Conservation (phyloP, 2,329 filamentous ascomycete genomes). For the Gaeumannomyces tritici region DNA sequence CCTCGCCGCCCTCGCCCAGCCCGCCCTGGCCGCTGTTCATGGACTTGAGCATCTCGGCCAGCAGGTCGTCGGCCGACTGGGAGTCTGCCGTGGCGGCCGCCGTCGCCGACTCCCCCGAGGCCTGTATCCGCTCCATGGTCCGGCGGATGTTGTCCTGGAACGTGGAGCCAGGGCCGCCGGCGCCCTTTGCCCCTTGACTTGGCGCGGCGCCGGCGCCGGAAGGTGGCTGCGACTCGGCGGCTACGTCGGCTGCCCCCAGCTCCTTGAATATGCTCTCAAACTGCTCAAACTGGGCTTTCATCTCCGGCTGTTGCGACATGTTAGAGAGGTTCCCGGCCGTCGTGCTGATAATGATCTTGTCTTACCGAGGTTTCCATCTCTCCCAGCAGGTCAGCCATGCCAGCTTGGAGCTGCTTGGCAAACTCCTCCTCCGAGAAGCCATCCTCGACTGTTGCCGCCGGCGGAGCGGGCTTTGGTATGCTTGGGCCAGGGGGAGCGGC, state of each 20-base stretch:
- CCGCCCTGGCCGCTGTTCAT: slow-evolving; percentile 54
- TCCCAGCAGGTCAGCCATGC: slow-evolving; percentile 76
- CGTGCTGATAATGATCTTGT: background rate
- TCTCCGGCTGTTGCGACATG: slow-evolving; percentile 42
- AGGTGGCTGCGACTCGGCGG: slow-evolving; percentile 18
- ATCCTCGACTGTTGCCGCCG: slow-evolving; percentile 22
- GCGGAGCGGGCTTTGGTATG: slow-evolving; percentile 16
- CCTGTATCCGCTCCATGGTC: slow-evolving; percentile 95
- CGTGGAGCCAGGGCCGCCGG: slow-evolving; percentile 30
- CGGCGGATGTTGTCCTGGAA: slow-evolving; percentile 90
- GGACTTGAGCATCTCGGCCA: slow-evolving; percentile 88
- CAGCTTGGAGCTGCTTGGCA: slow-evolving; percentile 74
- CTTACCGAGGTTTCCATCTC: slow-evolving; percentile 55
- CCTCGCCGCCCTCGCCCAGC: slow-evolving; percentile 51
- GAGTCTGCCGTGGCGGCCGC: slow-evolving; percentile 51
- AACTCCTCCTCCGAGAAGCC: slow-evolving; percentile 65
- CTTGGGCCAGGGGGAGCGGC: slow-evolving; percentile 20
- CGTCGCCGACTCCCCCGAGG: slow-evolving; percentile 75
- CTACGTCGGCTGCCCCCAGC: slow-evolving; percentile 44
- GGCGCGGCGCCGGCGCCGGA: slow-evolving; percentile 12
- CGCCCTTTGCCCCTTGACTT: slow-evolving; percentile 12
- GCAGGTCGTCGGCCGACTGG: slow-evolving; percentile 63
- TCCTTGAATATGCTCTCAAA: slow-evolving; percentile 72
- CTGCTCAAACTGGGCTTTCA: slow-evolving; percentile 74
- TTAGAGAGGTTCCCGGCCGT: background rate